Base-by-base conservation (phyloP, 1,284 basidiomycete genomes). In the Vanrija humicola region DNA sequence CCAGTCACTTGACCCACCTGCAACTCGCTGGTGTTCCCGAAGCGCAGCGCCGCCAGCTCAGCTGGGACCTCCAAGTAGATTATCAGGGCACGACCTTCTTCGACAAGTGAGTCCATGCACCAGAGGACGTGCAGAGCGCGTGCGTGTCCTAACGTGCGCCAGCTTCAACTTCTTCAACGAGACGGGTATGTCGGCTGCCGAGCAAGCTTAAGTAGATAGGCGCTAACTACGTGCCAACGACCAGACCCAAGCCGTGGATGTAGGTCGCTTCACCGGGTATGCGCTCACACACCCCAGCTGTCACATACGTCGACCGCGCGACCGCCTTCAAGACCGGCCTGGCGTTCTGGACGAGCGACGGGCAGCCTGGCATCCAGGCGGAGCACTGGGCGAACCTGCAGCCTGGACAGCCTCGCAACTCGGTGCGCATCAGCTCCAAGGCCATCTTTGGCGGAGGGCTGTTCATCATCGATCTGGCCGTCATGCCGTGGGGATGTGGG, bases 401-500 rank as follows among this genome's bases (percentile, higher is more conserved):
- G 3, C 47, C 57, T 6, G 67, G 68, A 9, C 50, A 52, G 6
- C 49, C 58, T 14, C 64, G 74, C 14, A 57, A 72, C 47, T 70
- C 67, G 0, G 82, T 93, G 19, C 85, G 89, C 52, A 86, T 93
- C 64, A 80, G 79, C 34, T 82, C 84, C 42, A 83, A 84, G 66
- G 83, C 86, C 62, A 77, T 77, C 9, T 91, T 85, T 72, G 82
- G 78, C 29, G 78, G 81, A 19, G 89, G 89, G 2, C 78, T 93
- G 23, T 86, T 91, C 74, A 83, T 93, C 57, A 80, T 87, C n/a
- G 89, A 92, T 69, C 81, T 90, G 59, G 77, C 74, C 50, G 74
- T 82, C 16, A 89, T 89, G 84, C 88, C 90, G 2, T 82, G 83
- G 64, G 89, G 89, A 0, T 90, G 88, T 72, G 82, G 83, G 44